phyloP scores from a whole-genome alignment of 2,329 filamentous ascomycete species.

The Verticillium isaacii region DNA sequence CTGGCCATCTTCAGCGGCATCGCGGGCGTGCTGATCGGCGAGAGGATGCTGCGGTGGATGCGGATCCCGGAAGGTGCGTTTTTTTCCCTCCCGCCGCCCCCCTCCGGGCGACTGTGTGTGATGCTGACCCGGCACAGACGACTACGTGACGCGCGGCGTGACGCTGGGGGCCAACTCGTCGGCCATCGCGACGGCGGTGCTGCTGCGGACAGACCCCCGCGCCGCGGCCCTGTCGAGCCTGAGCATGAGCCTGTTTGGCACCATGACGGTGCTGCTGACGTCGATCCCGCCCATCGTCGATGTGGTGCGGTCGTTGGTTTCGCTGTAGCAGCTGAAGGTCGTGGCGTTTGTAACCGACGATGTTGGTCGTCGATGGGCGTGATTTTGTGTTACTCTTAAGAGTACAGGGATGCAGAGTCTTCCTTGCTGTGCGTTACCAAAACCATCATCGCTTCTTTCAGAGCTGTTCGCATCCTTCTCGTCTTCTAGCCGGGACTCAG shows the following conservation, averaged over 20 bases:
- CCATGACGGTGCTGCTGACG: constrained; percentile 53
- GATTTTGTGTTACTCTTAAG: too few relatives aligned
- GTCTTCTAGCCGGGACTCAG: too few relatives aligned
- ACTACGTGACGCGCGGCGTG: constrained; percentile 59
- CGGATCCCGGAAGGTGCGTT: constrained; percentile 47
- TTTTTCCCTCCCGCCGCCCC: too few relatives aligned
- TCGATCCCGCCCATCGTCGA: constrained; percentile 49
- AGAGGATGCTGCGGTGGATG: constrained; percentile 40
- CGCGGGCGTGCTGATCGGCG: constrained; percentile 51
- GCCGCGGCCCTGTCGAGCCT: constrained; percentile 55
- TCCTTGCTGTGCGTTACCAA: too few relatives aligned
- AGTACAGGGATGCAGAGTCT: too few relatives aligned
- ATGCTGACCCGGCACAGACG: constrained; percentile 31
- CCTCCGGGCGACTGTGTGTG: background rate
- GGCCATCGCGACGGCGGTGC: constrained; percentile 53
- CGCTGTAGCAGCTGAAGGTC: constrained; percentile 13
- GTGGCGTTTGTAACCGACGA: too few relatives aligned
- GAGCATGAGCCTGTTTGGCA: constrained; percentile 57
- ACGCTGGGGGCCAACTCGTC: constrained; percentile 57
- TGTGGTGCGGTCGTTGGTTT: constrained; percentile 41
- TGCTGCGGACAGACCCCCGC: constrained; percentile 51
- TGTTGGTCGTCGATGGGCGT: too few relatives aligned
- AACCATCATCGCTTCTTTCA: too few relatives aligned
- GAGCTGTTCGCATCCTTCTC: too few relatives aligned
- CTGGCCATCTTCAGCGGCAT: constrained; percentile 57